These are phyloP conservation scores for Apostasia ramifera DNA, from an alignment of 106 monocot species.

Conservation along the genomic window DNA sequence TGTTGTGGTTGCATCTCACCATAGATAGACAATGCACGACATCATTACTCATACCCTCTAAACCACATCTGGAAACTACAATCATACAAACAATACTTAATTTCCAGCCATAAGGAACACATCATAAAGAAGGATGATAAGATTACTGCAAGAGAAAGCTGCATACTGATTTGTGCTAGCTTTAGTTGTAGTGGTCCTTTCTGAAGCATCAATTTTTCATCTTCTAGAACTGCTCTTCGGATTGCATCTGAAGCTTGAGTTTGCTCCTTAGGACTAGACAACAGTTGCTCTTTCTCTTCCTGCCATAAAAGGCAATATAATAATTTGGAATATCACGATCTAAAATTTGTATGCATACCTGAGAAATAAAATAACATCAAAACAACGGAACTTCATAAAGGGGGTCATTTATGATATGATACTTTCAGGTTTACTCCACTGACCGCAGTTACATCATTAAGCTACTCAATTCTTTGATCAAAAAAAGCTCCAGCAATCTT, in stretches of 20 bases:
- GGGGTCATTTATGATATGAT: neutral
- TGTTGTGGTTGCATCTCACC: conserved; percentile 28
- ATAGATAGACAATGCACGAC: conserved; percentile 66
- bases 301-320: conserved; percentile 6
- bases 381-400: too few relatives aligned
- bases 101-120: neutral
- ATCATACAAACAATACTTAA: conserved; percentile 7
- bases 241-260: conserved; percentile 59
- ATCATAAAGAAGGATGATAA: neutral
- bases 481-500: conserved; percentile 48
- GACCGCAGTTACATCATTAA: conserved; percentile 81
- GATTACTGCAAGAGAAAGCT: neutral
- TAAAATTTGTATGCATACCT: too few relatives aligned
- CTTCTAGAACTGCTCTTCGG: conserved; percentile 50
- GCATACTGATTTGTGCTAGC: conserved; percentile 49
- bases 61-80: conserved; percentile 63
- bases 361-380: too few relatives aligned
- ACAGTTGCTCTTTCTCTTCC: conserved; percentile 77
- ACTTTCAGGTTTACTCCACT: conserved; percentile 81
- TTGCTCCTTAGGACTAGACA: conserved; percentile 57
- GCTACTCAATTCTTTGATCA: conserved; percentile 75
- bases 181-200: conserved; percentile 59
- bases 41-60: conserved; percentile 36
- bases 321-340: too few relatives aligned
- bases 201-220: conserved; percentile 56